Percentiles rank a stretch among this genome's conserved stretches.
These are phyloP conservation scores for Dichomitus squalens DNA, from an alignment of 1,284 basidiomycete genomes.

Conservation along the genomic window DNA sequence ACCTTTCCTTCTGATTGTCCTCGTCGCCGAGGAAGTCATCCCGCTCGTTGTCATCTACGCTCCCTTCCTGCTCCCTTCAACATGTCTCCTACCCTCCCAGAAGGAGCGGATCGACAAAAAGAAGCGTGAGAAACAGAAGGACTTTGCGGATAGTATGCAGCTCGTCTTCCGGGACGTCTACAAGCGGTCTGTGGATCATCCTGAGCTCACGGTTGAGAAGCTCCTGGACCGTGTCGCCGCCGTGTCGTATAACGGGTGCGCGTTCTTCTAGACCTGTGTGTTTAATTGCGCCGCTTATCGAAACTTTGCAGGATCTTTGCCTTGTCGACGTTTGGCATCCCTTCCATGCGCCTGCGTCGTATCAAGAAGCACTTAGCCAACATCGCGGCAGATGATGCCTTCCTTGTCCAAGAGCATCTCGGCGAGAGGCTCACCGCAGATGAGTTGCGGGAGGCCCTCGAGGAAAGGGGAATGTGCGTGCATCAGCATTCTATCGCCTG, in stretches of 20 bases:
- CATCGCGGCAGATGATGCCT: conserved; percentile 60
- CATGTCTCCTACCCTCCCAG: conserved; percentile 86
- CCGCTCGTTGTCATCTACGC: conserved; percentile 85
- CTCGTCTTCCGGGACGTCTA: conserved; percentile 33
- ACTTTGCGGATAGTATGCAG: conserved; percentile 37
- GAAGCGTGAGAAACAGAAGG: conserved; percentile 53
- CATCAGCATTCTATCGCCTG: background rate
- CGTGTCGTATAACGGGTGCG: conserved; percentile 35
- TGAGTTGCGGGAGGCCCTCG: conserved; percentile 63
- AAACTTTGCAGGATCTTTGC: conserved; percentile 51
- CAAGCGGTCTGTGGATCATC: conserved; percentile 39
- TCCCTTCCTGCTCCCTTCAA: conserved; percentile 85
- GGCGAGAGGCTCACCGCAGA: conserved; percentile 47
- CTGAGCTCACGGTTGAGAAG: conserved; percentile 17
- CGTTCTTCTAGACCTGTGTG: background rate
- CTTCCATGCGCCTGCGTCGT: conserved; percentile 52
- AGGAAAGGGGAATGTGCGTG: conserved; percentile 76
- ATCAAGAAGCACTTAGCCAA: conserved; percentile 57
- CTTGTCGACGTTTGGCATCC: conserved; percentile 58
- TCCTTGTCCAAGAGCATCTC: conserved; percentile 53
- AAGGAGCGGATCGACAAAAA: conserved; percentile 68
- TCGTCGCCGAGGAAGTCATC: conserved; percentile 80
- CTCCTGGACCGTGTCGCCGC: conserved; percentile 27
- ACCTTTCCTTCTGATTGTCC: conserved; percentile 77
- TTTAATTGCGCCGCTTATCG: background rate